A percentile compares a stretch with the other conserved stretches of the same genome.
Evolutionary conservation across 2,329 filamentous ascomycete genomes (phyloP).

Genomic region (Cladorrhinum sp.): DNA sequence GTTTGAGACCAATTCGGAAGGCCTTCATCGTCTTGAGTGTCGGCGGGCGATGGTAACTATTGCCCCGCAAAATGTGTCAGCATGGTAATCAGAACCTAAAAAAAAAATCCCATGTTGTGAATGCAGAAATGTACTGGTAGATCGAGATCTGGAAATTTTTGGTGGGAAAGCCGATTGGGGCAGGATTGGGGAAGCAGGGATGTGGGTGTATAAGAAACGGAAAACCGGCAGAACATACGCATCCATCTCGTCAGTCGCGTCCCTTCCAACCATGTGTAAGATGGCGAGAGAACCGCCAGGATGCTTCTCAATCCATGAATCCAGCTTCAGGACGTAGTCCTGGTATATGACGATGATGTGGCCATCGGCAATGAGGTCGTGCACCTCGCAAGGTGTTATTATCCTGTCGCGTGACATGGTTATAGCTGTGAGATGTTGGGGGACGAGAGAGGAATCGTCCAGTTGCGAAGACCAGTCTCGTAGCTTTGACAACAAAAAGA

Average conservation of each 20-base stretch:
- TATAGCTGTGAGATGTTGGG: not conserved
- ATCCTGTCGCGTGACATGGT: constrained; percentile 40
- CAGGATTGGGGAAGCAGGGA: not conserved
- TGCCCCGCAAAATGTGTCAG: constrained; percentile 28
- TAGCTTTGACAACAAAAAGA: not conserved
- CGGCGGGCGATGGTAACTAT: constrained; percentile 55
- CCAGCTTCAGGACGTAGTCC: constrained; percentile 52
- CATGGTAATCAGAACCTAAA: constrained; percentile 15
- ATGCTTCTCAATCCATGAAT: constrained; percentile 57
- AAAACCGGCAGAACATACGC: constrained; percentile 40
- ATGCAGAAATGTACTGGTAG: not conserved
- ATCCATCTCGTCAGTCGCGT: constrained; percentile 58
- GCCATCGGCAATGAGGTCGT: constrained; percentile 53
- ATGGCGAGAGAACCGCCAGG: constrained; percentile 59
- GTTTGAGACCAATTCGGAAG: constrained; percentile 57
- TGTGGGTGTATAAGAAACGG: not conserved
- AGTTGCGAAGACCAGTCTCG: not conserved
- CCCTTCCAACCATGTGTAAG: constrained; percentile 58
- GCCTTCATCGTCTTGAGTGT: constrained; percentile 57
- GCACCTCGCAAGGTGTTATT: constrained; percentile 45
- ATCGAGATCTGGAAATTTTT: not conserved
- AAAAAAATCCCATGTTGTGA: not conserved
- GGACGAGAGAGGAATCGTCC: not conserved
- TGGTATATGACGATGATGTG: constrained; percentile 56
- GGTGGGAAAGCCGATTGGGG: not conserved